Conservation (phyloP, 345 rosid species). For the Aquilaria yunnanensis region DNA sequence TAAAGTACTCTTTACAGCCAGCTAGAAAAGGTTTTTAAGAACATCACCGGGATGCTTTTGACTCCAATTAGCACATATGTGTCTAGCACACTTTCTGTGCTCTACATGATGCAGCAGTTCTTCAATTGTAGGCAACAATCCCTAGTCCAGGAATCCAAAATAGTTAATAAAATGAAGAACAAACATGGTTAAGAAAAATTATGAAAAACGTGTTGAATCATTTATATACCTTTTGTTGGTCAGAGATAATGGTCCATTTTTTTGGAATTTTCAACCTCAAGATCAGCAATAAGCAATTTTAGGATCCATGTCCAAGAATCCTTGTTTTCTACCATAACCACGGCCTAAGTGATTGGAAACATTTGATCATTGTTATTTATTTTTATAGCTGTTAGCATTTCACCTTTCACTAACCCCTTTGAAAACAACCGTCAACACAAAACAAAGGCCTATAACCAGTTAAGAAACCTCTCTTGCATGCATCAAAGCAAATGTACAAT, state of each 20-base stretch:
- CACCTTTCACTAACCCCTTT: not conserved
- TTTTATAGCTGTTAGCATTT: not conserved
- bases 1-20: not conserved
- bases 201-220: not conserved
- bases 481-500: not conserved
- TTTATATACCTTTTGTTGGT: not conserved
- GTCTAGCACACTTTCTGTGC: not conserved
- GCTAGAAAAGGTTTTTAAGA: not conserved
- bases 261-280: not conserved
- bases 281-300: not conserved
- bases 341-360: not conserved
- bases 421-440: not conserved
- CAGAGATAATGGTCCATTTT: not conserved
- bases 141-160: not conserved
- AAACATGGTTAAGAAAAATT: not conserved
- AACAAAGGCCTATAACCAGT: not conserved
- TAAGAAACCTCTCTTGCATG: not conserved
- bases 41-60: not conserved
- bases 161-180: not conserved
- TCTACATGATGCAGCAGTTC: not conserved
- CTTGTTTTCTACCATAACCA: not conserved
- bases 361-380: constrained; percentile 2
- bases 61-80: not conserved
- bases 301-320: not conserved
- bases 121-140: not conserved